Percentiles rank a stretch among this genome's conserved stretches.
phyloP scores from a whole-genome alignment of 176 grass and related monocot genomes.

The Lolium perenne region DNA sequence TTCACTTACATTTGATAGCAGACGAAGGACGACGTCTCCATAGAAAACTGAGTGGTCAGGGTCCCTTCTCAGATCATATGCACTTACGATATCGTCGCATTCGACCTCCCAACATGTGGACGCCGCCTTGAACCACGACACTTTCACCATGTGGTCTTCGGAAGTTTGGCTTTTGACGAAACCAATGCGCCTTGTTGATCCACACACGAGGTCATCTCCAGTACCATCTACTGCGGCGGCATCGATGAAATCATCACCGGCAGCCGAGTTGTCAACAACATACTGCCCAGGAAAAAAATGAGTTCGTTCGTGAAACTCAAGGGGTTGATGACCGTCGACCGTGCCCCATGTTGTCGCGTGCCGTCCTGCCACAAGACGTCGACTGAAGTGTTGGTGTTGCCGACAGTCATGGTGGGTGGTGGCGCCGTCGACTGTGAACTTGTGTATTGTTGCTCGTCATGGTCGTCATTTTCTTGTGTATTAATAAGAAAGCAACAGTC shows the following conservation, averaged over 20 bases:
- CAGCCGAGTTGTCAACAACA: background rate
- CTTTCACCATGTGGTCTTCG: background rate
- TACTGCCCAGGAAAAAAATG: background rate
- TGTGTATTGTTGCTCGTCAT: too few relatives aligned
- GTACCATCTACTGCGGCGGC: background rate
- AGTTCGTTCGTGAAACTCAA: background rate
- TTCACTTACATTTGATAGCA: background rate
- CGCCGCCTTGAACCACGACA: constrained; percentile 5
- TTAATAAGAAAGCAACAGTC: constrained; percentile 16
- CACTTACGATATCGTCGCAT: background rate
- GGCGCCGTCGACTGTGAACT: background rate
- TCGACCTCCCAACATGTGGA: background rate
- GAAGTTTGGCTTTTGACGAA: background rate
- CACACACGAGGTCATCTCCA: background rate
- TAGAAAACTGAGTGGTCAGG: background rate
- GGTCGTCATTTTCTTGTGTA: too few relatives aligned
- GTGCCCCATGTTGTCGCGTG: background rate
- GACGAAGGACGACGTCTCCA: background rate
- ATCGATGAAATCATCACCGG: too few relatives aligned
- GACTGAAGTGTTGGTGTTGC: background rate
- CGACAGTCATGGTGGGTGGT: background rate
- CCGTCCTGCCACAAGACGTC: constrained; percentile 15
- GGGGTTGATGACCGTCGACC: background rate
- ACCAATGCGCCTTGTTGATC: background rate
- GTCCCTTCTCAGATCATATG: background rate